Evolutionary conservation across 2,329 filamentous ascomycete genomes (phyloP), one percentile per base, ranked within the genome.

Genomic region (Fusarium mundagurra): DNA sequence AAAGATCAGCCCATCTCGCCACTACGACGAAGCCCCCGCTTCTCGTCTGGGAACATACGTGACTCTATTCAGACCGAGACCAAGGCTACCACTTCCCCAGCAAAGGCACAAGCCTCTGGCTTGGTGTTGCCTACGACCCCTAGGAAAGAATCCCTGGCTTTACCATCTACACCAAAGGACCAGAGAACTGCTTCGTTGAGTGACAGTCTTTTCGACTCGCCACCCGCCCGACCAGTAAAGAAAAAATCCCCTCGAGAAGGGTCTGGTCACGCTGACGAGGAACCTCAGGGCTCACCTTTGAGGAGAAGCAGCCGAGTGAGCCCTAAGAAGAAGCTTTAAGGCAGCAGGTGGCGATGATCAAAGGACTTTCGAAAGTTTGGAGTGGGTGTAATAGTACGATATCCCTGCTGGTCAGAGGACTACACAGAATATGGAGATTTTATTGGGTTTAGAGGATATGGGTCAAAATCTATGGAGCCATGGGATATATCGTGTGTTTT

Each of bases 341-440:
- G 16, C n/a, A 29, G 27, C 53, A 48, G 24, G 57, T 67, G 43
- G 36, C 27, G 29, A 22, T 33, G n/a, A 13, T 27, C 41, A 33
- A 33, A 38, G 53, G 31, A 31, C 47, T 27, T 50, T 61, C 16
- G 50, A 71, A 45, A 45, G 31, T 45, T 59, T 18, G 29, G 31
- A 34, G 24, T 31, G 60, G 31, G 31, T 39, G 24, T 29, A 24
- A 38, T 47, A 16, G 55, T 47, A 61, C 29, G 44, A 8, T 29
- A 39, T 67, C 59, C 61, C 71, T 74, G 71, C 71, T 31, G 71
- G 71, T 31, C 58, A 39, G 55, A 62, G 47, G 36, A 41, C 24
- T 51, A 24, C 33, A 22, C 39, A 13, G 33, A 34, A 33, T 69
- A 72, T 72, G 41, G 47, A 55, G 58, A 59, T 67, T 43, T 36